These are phyloP conservation scores for Beta macrorhiza DNA, from an alignment of 179 eudicot genomes.

Conservation along the genomic window DNA sequence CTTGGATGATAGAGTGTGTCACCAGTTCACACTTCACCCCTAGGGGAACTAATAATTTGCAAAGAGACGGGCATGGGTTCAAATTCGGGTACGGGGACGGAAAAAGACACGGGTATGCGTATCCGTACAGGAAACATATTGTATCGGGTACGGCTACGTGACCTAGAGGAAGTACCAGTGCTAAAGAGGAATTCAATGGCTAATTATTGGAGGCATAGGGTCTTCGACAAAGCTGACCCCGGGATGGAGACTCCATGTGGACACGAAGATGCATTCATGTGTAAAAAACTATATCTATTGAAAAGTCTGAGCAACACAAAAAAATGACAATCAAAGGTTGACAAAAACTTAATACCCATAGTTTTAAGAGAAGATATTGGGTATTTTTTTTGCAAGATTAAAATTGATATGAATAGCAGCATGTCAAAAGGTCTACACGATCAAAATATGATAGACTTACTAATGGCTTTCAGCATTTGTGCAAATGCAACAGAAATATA, in stretches of 20 bases:
- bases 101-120: no score
- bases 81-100: no score
- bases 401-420: background rate
- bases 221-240: no score
- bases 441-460: conserved; percentile 48
- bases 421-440: background rate
- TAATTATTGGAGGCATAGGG: no score
- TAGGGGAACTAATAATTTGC: no score
- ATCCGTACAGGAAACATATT: no score
- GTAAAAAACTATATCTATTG: background rate
- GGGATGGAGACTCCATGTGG: background rate
- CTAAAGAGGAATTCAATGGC: no score
- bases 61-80: no score
- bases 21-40: no score
- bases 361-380: background rate
- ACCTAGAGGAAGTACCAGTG: no score
- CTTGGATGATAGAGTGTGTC: no score
- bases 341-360: background rate
- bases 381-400: background rate
- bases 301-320: background rate
- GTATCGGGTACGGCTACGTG: no score
- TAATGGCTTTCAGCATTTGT: conserved; percentile 96
- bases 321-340: background rate
- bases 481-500: conserved; percentile 97
- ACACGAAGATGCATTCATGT: background rate